Conservation (phyloP, 352 stramenopile species). For the Phytophthora pseudosyringae region DNA sequence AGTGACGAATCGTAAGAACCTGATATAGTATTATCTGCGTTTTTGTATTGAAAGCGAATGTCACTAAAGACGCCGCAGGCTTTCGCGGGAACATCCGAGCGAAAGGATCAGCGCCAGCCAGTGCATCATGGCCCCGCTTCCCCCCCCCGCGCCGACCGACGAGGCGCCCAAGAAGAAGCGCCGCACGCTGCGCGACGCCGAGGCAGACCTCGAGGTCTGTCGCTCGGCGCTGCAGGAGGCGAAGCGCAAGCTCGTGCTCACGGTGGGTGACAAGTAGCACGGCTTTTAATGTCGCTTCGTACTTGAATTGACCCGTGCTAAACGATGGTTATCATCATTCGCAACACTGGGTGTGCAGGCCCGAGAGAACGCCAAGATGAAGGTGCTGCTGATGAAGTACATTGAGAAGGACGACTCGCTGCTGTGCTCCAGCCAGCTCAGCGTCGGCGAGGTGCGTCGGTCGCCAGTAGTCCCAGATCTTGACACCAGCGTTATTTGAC, state of each 20-base stretch:
- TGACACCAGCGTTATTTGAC: not conserved
- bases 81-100: constrained; percentile 28
- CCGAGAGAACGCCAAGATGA: constrained; percentile 88
- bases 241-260: constrained; percentile 72
- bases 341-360: constrained; percentile 39
- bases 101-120: not conserved
- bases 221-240: constrained; percentile 57
- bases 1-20: too few relatives aligned
- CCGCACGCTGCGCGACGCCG: constrained; percentile 72
- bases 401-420: constrained; percentile 88
- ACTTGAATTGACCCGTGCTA: not conserved
- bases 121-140: constrained; percentile 15
- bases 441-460: constrained; percentile 43
- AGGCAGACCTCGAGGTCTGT: constrained; percentile 61
- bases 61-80: constrained; percentile 1
- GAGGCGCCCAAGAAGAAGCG: constrained; percentile 65
- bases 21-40: not conserved
- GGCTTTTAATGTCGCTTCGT: not conserved
- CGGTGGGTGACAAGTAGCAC: constrained; percentile 31
- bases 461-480: not conserved
- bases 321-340: not conserved
- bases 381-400: constrained; percentile 87
- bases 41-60: constrained; percentile 13
- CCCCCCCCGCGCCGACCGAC: constrained; percentile 16
- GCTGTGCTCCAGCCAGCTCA: constrained; percentile 79